Evolutionary conservation across 2,329 filamentous ascomycete species (phyloP), one percentile per base, ranked within the genome.

Genomic region (Penicillium sp.): DNA sequence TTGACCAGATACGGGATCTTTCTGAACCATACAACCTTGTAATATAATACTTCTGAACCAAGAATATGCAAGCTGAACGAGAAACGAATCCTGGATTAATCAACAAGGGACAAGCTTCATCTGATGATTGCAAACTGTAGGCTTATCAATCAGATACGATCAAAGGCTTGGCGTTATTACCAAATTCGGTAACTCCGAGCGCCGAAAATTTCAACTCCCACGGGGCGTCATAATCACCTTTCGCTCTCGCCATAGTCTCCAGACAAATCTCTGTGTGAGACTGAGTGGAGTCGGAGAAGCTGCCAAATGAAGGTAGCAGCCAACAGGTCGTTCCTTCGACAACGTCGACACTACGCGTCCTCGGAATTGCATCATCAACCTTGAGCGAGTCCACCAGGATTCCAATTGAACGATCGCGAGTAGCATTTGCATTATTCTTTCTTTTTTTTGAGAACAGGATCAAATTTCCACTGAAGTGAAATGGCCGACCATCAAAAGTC

Each of bases 401-500:
- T n/a, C 12, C 20, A 4, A n/a, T 4, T 39, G 13, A 29, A 28
- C 13, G 20, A 12, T 10, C 25, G 10, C 12, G 15, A 24, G 23
- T 10, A 18, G 1, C 18, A 35, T 37, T 25, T 18, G 15, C 15
- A 18, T 18, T 18, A 18, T 18, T 18, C 2, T 18, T 3, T 2
- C 10, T 10, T 24, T 6, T 12, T 10, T 24, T 6, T 12, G 24
- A 9, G 3, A 18, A 7, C 29, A 13, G 10, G 8, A n/a, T 25
- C 20, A 24, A 12, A 5, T n/a, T n/a, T 13, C 18, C 28, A 12
- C 1, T 2, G 6, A 12, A 27, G 10, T 8, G 25, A 13, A 8
- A 54, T 59, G 58, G 27, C 25, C n/a, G 38, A 53, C 6, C 28
- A 54, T 46, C 49, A 44, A 8, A 44, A 58, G 3, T 28, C 18